phyloP scores from a whole-genome alignment of 2,329 filamentous ascomycete species.

The Monosporascus sp. region DNA sequence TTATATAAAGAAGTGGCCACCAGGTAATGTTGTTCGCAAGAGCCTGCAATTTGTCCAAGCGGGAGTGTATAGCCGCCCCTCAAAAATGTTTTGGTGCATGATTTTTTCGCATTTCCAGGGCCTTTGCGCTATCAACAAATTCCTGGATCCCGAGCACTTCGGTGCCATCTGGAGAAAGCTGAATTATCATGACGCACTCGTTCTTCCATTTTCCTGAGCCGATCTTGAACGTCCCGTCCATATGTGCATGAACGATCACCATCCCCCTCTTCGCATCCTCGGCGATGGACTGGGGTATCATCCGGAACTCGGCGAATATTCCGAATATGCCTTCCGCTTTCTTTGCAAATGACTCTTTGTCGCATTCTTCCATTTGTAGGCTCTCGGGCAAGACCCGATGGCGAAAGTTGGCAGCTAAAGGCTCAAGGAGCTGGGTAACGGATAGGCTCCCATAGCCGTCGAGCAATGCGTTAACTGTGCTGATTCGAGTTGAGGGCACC shows the following conservation, averaged over 20 bases:
- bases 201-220: slow-evolving; percentile 21
- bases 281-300: slow-evolving; percentile 30
- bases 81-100: slow-evolving; percentile 25
- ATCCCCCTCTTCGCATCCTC: slow-evolving; percentile 26
- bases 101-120: slow-evolving; percentile 28
- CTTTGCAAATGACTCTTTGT: slow-evolving; percentile 29
- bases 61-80: not conserved
- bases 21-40: no score
- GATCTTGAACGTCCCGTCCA: slow-evolving; percentile 25
- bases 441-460: slow-evolving; percentile 34
- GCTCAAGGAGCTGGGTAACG: slow-evolving; percentile 28
- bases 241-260: slow-evolving; percentile 32
- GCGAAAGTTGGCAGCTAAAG: slow-evolving; percentile 30
- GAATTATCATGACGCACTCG: slow-evolving; percentile 29
- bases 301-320: slow-evolving; percentile 34
- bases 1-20: no score
- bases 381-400: slow-evolving; percentile 35
- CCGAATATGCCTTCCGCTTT: slow-evolving; percentile 35
- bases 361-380: slow-evolving; percentile 30
- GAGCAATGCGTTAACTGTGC: slow-evolving; percentile 22
- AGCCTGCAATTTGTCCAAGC: no score
- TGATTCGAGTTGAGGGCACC: slow-evolving; percentile 5
- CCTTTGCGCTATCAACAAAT: slow-evolving; percentile 37
- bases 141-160: slow-evolving; percentile 25
- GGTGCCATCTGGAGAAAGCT: slow-evolving; percentile 20